Base-by-base conservation (phyloP, 2,329 filamentous ascomycete species). In the Pleoardoris graminearum region DNA sequence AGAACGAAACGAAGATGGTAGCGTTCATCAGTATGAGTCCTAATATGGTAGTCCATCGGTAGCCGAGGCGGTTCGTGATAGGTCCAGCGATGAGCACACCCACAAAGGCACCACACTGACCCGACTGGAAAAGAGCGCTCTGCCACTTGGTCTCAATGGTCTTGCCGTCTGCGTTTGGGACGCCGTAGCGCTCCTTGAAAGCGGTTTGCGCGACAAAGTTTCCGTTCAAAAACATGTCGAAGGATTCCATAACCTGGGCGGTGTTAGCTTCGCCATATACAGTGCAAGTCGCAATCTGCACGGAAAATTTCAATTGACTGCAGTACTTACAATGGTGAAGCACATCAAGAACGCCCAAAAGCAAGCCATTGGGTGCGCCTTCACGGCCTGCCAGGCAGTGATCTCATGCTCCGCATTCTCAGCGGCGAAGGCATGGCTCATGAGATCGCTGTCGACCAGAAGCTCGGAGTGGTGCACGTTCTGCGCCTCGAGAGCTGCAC, bases 1-100 rank as follows among this genome's bases (percentile, higher is more conserved):
- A 85, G 72, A 82, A 85, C 52, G 81, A 84, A 60, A 83, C 66
- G 62, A 85, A 83, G 68, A 85, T 85, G 51, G 81, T 82, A 54
- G 69, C 78, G 61, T 85, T 85, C 69, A 85, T 72, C 17, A 79
- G 48, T 62, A 85, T 78, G 37, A 85, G 75, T 8, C 72, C 81
- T 27, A 65, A 42, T 5, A 85, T 70, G 32, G 79, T 84, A 2
- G 82, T 77, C 76, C 76, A 84, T 25, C 82, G 80, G 67, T 85
- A 85, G 39, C 83, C 83, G 54, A 85, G 75, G 2, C 72, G 59
- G 61, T 77, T 83, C 57, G 82, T 85, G 44, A 86, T 67, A 6
- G 82, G 82, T 14, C 84, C 84, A 17, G 82, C 81, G 22, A 85
- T 53, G 59, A 82, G 82, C 50, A 84, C 82, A 53, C 83, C 83